These are phyloP conservation scores for Barnettozyma californica DNA, from an alignment of 805 yeast genomes.

Conservation along the genomic window DNA sequence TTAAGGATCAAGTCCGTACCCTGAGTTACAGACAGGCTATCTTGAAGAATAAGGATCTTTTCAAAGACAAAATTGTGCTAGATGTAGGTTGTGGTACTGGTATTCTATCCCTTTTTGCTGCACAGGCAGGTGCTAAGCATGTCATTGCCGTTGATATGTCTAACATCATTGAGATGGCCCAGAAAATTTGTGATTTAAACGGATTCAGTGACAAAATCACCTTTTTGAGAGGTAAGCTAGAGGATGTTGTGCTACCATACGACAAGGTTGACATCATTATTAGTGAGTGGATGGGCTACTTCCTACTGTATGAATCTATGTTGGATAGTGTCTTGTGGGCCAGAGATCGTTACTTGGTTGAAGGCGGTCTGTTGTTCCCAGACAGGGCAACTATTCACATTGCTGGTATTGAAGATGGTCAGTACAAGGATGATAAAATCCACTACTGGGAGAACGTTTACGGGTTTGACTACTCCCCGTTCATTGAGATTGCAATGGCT, in stretches of 20 bases:
- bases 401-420: conserved; percentile 90
- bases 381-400: conserved; percentile 86
- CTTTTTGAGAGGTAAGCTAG: conserved; percentile 85
- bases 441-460: conserved; percentile 95
- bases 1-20: conserved; percentile 92
- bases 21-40: conserved; percentile 89
- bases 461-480: conserved; percentile 94
- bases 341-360: conserved; percentile 74
- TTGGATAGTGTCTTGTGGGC: conserved; percentile 93
- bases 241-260: conserved; percentile 83
- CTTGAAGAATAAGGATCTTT: conserved; percentile 78
- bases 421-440: conserved; percentile 86
- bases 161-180: conserved; percentile 94
- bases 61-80: conserved; percentile 88
- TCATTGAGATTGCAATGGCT: conserved; percentile 75
- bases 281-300: conserved; percentile 99
- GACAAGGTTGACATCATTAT: conserved; percentile 90
- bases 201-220: conserved; percentile 86
- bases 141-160: conserved; percentile 98
- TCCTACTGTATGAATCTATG: conserved; percentile 94
- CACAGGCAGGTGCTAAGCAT: conserved; percentile 97
- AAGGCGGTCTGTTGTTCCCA: conserved; percentile 90
- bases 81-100: conserved; percentile 99
- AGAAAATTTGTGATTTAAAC: conserved; percentile 74
- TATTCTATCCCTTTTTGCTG: conserved; percentile 95